Conservation (phyloP, 768 basidiomycete species). For the Tubosaeta sp. region DNA sequence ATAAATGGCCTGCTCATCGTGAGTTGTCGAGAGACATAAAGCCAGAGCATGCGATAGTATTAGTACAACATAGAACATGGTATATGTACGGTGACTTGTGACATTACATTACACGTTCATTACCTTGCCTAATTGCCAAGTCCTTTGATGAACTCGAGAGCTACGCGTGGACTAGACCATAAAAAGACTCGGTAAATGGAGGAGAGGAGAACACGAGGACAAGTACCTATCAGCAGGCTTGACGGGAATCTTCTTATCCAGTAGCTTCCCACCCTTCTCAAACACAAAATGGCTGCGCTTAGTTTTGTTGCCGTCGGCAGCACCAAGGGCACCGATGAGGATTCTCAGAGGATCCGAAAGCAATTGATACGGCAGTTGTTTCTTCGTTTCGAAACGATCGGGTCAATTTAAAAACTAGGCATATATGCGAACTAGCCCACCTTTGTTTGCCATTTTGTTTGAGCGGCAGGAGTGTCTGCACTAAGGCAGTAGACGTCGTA, state of each 20-base stretch:
- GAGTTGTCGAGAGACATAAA: not conserved
- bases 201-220: not conserved
- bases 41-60: not conserved
- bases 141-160: conserved; percentile 65
- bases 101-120: not conserved
- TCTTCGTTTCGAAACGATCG: conserved; percentile 40
- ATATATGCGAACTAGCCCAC: conserved; percentile 33
- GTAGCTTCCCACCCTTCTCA: conserved; percentile 82
- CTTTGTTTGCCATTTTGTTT: conserved; percentile 85
- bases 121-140: conserved; percentile 8
- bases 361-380: conserved; percentile 79
- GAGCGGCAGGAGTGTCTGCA: conserved; percentile 69
- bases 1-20: not conserved
- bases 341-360: conserved; percentile 84
- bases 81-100: conserved; percentile 4
- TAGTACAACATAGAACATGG: conserved; percentile 1
- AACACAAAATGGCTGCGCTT: conserved; percentile 95
- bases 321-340: conserved; percentile 79
- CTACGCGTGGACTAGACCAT: conserved; percentile 50
- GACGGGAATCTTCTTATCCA: conserved; percentile 82
- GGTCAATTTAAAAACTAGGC: not conserved
- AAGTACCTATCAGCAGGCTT: conserved; percentile 78
- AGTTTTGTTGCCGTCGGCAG: conserved; percentile 73
- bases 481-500: conserved; percentile 85
- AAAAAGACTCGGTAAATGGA: not conserved